A percentile compares a stretch with the other conserved stretches of the same genome.
Conservation (phyloP, 2,329 filamentous ascomycete species). For the Alternaria alternata region DNA sequence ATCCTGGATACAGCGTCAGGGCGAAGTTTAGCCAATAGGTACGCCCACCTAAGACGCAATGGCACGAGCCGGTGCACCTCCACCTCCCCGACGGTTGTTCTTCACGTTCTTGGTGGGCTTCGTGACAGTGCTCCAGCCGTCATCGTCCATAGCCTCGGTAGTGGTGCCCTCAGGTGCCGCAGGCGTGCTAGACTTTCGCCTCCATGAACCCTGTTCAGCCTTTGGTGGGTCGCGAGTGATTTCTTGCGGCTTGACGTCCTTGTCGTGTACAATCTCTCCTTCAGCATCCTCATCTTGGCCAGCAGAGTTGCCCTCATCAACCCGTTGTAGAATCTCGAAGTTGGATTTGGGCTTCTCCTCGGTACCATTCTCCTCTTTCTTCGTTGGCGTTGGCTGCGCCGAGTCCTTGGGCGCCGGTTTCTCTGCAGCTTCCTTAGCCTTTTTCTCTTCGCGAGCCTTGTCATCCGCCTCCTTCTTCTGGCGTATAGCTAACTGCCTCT, state of each 20-base stretch:
- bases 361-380: slow-evolving; percentile 44
- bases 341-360: slow-evolving; percentile 59
- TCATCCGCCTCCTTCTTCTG: slow-evolving; percentile 90
- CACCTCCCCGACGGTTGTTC: slow-evolving; percentile 52
- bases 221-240: slow-evolving; percentile 57
- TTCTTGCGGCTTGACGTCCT: slow-evolving; percentile 65
- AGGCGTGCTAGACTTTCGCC: slow-evolving; percentile 47
- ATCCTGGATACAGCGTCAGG: slow-evolving; percentile 30
- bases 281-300: slow-evolving; percentile 59
- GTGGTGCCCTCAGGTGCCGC: slow-evolving; percentile 50
- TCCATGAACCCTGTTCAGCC: slow-evolving; percentile 50
- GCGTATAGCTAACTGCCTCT: slow-evolving; percentile 74
- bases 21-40: slow-evolving; percentile 16
- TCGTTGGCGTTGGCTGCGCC: slow-evolving; percentile 41
- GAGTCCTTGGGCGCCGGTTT: slow-evolving; percentile 65
- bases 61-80: slow-evolving; percentile 51
- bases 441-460: slow-evolving; percentile 77
- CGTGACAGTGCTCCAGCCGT: slow-evolving; percentile 63
- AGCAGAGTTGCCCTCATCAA: slow-evolving; percentile 46
- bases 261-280: slow-evolving; percentile 60
- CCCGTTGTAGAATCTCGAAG: slow-evolving; percentile 64
- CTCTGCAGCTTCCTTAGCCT: slow-evolving; percentile 61
- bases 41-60: slow-evolving; percentile 55
- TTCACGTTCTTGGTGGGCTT: slow-evolving; percentile 53
- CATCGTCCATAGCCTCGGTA: slow-evolving; percentile 59